phyloP scores from a whole-genome alignment of 208 protist genomes.

The Acanthamoeba comandoni region DNA sequence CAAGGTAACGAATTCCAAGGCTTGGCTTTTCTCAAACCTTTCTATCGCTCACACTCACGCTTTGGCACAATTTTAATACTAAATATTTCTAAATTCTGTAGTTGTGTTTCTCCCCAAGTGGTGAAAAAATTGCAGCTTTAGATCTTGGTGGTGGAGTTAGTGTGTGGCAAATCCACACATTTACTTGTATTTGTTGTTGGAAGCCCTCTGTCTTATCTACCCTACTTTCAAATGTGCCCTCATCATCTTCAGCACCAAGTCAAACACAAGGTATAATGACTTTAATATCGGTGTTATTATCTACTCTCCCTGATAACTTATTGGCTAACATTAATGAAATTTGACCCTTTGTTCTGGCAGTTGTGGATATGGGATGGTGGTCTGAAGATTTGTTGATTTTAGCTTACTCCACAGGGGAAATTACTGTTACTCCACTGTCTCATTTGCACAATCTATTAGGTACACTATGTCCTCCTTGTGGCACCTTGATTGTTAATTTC shows the following conservation, averaged over 20 bases:
- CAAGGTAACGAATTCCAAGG: too few relatives aligned
- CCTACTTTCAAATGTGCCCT: not conserved
- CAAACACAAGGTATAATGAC: constrained; percentile 45
- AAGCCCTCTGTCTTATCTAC: not conserved
- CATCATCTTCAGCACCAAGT: not conserved
- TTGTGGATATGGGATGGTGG: constrained; percentile 62
- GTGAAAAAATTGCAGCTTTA: constrained; percentile 32
- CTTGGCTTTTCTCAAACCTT: too few relatives aligned
- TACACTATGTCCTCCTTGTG: not conserved
- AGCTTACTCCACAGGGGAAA: constrained; percentile 21
- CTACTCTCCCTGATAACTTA: too few relatives aligned
- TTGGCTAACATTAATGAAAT: too few relatives aligned
- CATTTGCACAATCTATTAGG: constrained; percentile 24
- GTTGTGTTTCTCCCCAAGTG: constrained; percentile 22
- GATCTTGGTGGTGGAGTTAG: constrained; percentile 21
- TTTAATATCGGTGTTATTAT: too few relatives aligned
- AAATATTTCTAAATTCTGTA: not conserved
- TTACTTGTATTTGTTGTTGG: constrained; percentile 17
- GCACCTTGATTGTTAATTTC: not conserved
- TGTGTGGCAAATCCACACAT: not conserved
- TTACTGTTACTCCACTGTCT: constrained; percentile 1
- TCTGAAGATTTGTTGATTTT: constrained; percentile 23
- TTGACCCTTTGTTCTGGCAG: not conserved
- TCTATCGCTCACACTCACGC: too few relatives aligned
- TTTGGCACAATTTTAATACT: too few relatives aligned